These are phyloP conservation scores for Blastobotrys malaysiensis DNA, from an alignment of 1,139 yeast genomes.

Conservation along the genomic window DNA sequence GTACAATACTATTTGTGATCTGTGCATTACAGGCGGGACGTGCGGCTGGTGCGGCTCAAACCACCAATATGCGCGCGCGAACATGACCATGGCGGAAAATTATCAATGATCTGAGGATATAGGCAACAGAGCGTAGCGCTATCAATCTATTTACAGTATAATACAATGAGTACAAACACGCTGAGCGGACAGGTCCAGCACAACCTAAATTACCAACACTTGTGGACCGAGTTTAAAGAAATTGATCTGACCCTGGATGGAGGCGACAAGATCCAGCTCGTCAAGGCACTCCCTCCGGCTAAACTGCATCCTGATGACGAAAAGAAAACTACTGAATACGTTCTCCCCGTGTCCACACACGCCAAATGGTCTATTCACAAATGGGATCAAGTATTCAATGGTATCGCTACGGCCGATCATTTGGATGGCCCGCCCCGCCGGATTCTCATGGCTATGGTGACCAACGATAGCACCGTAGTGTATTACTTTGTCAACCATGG, in stretches of 20 bases:
- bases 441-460: slow-evolving; percentile 51
- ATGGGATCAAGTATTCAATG: slow-evolving; percentile 31
- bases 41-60: neutral
- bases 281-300: slow-evolving; percentile 31
- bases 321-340: slow-evolving; percentile 19
- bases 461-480: slow-evolving; percentile 62
- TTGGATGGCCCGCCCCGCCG: slow-evolving; percentile 34
- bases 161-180: neutral
- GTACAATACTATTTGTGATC: no score
- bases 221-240: slow-evolving; percentile 43
- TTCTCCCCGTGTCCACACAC: slow-evolving; percentile 28
- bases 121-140: neutral
- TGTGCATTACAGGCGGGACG: no score
- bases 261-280: slow-evolving; percentile 11
- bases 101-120: neutral
- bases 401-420: slow-evolving; percentile 21
- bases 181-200: slow-evolving; percentile 13
- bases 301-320: slow-evolving; percentile 33
- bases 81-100: neutral
- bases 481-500: slow-evolving; percentile 63
- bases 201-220: slow-evolving; percentile 49
- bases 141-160: neutral
- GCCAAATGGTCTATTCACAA: slow-evolving; percentile 31
- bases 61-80: neutral
- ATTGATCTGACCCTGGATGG: slow-evolving; percentile 13